phyloP scores from a whole-genome alignment of 257 asterid genomes.

The Fraxinus pennsylvanica region DNA sequence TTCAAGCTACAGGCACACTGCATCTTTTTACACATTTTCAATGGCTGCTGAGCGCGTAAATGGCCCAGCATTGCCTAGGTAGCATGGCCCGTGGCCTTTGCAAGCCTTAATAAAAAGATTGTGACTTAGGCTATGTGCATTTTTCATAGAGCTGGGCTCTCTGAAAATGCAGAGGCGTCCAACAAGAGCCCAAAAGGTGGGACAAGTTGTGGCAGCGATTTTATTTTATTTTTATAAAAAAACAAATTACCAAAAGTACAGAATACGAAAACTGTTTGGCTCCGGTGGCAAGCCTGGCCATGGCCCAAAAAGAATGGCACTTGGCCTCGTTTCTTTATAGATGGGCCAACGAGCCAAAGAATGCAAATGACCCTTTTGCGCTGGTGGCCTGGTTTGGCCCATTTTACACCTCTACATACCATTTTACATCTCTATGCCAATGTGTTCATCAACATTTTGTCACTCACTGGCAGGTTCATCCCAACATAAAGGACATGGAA shows the following conservation, averaged over 20 bases:
- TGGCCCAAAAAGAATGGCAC: background rate
- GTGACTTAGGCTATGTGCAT: too few species aligned
- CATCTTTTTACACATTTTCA: background rate
- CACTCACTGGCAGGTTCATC: slow-evolving; percentile 66
- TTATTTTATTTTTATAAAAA: too few species aligned
- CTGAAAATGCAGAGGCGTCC: too few species aligned
- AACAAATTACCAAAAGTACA: too few species aligned
- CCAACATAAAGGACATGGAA: slow-evolving; percentile 83
- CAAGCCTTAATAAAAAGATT: too few species aligned
- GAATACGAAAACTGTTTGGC: background rate
- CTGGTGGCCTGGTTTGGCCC: background rate
- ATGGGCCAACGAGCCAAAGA: background rate
- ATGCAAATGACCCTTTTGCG: background rate
- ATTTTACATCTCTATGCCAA: background rate
- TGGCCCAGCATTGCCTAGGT: too few species aligned
- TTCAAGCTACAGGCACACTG: background rate
- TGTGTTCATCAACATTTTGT: background rate
- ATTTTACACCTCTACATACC: background rate
- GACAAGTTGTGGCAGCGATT: too few species aligned
- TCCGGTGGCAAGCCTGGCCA: background rate
- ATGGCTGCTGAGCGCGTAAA: too few species aligned
- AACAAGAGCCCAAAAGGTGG: too few species aligned
- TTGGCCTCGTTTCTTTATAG: background rate
- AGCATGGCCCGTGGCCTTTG: too few species aligned
- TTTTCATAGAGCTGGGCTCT: too few species aligned